Base-by-base conservation (phyloP, 2,329 filamentous ascomycete genomes). In the Hymenoscyphus linearis region DNA sequence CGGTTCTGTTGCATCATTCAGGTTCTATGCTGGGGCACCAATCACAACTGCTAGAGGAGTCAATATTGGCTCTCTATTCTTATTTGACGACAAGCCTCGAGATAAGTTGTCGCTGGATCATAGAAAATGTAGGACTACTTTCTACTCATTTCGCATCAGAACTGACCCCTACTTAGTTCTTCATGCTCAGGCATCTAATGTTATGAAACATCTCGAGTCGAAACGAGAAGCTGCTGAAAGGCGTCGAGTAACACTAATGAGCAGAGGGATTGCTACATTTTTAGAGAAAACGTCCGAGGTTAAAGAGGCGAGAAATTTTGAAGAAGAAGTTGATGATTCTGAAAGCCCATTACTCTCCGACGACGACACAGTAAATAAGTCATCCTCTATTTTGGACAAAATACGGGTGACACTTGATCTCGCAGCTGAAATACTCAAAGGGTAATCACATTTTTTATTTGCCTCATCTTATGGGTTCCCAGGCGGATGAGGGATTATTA, bases 191-290 rank as follows among this genome's bases (percentile, higher is more conserved):
- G 75, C 80, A 0, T 74, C 74, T 18, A 79, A 82, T 3, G 76
- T 85, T 4, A 84, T 85, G 74, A 79, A 84, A 18, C 85, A 88
- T 62, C 71, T 89, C 9, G 83, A 84, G 72, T 81, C 78, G 76
- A 81, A 76, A 55, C 77, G 78, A 66, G 79, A 74, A 64, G 77
- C 72, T 58, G 80, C 78, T 59, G 81, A 79, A 65, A 79, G 78
- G 64, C 79, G 75, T 65, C 78, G 76, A 64, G 81, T 76, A 36
- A 81, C 76, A 59, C 78, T 76, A 66, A 85, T 80, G 73, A 79
- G 79, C 47, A 76, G 78, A 26, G 80, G 82, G 0, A 70, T 85
- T 16, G 80, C 78, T 2, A 75, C 73, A 10, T 85, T 83, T 58
- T 79, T 82, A 2, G 80, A 82, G 57, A 79, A 78, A 14, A 58